Base-by-base conservation (phyloP, 2,329 filamentous ascomycete genomes). In the Thelonectria blattea region DNA sequence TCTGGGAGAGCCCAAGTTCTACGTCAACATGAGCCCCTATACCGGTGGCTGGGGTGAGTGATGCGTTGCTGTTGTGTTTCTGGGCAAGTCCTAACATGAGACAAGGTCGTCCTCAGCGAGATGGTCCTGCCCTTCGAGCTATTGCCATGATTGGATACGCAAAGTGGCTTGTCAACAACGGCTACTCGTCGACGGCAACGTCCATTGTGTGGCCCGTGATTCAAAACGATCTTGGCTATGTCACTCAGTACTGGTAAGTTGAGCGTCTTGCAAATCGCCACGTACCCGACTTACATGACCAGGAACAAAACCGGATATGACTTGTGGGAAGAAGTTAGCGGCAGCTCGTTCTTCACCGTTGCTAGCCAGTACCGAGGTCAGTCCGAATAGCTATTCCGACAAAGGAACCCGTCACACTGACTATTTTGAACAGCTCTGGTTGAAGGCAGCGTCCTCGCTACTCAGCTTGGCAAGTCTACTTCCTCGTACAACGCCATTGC, bases 311-410 rank as follows among this genome's bases (percentile, higher is more conserved):
- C 83, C 0, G 84, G 84, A 6, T 95, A 87, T 69, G 92, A 96
- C 73, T 82, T 96, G 3, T 95, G 92, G 92, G 92, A 95, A 73
- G 92, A 95, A 73, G 85, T 93, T 14, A 79, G 81, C 22, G 90
- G 91, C 42, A 88, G 85, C 20, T 93, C 90, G 0, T 95, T 93
- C 80, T 96, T 94, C 76, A 95, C 91, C 1, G 78, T 88, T 32
- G 85, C 87, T 3, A 83, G 84, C 42, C 86, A 91, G 61, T 87
- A 94, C 72, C 86, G 91, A 66, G 83, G 87, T 68, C 71, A 83
- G 62, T 75, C 22, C 18, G 12, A 17, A 11, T 2, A 5, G 32
- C 22, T 7, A n/a, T 9, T 11, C 5, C 7, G 30, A 10, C 18
- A 3, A 15, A n/a, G 7, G 20, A 17, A 11, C 5, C 10, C 20